Base-by-base conservation (phyloP, 176 grass and related monocot genomes). In the Chloris gayana region DNA sequence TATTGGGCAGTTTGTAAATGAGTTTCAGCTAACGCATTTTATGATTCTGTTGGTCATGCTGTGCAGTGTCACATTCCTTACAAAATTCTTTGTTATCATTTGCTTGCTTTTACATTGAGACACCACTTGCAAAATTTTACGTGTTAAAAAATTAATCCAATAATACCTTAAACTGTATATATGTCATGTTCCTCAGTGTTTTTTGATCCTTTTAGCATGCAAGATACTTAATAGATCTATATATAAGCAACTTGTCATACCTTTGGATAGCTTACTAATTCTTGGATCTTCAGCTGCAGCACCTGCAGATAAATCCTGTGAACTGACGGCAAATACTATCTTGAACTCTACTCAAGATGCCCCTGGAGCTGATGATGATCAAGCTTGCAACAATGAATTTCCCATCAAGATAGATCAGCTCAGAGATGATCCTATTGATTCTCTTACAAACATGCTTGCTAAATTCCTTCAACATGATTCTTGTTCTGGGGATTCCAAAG, bases 381-480 rank as follows among this genome's bases (percentile, higher is more conserved):
- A 78, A 49, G 45, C 17, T 44, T 84, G 64, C 39, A 42, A 63
- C 0, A 39, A 35, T 2, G 74, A 87, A 72, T 49, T 87, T 44
- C 67, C 84, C 45, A 57, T 81, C 73, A 88, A 80, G 82, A 66
- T 93, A 26, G 84, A 93, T 70, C 67, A 75, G 61, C 73, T 91
- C 21, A 80, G 81, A 64, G 88, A 59, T 49, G 86, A 86, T 76
- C 85, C 76, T 59, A 76, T 86, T 80, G 83, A 45, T 82, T 76
- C 86, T 26, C 88, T 99, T 67, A 76, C 76, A 69, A 86, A 84
- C 13, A 13, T 91, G 37, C 86, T 96, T 85, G 37, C 76, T 77
- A 89, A 87, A 74, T 62, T 95, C 47, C 35, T 96, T 45, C 84
- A 76, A 59, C 80, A 88, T 68, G 92, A 99, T 91, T 82, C 80